phyloP scores from a whole-genome alignment of 169 alveolate genomes.

The Plasmodium chabaudi region DNA sequence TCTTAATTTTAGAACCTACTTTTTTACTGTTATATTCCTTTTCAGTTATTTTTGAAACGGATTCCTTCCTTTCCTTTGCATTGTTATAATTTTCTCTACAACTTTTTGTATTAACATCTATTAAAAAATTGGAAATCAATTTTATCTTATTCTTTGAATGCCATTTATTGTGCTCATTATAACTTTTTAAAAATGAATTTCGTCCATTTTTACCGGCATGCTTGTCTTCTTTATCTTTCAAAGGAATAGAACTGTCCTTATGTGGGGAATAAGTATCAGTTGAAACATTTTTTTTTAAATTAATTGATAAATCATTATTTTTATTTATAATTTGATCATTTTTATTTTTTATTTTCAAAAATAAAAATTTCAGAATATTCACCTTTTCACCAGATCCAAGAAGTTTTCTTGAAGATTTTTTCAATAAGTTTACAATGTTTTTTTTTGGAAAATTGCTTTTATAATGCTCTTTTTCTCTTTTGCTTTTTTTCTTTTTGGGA shows the following conservation, averaged over 20 bases:
- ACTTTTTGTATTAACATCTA: background rate
- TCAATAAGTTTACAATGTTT: conserved; percentile 11
- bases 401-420: conserved; percentile 32
- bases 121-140: no score
- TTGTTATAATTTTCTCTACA: conserved; percentile 1
- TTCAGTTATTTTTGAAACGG: conserved; percentile 2
- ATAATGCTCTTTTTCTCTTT: background rate
- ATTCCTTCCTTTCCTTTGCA: background rate
- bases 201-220: background rate
- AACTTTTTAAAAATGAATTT: no score
- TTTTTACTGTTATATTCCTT: background rate
- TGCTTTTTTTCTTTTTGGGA: background rate
- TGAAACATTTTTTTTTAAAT: background rate
- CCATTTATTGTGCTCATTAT: no score
- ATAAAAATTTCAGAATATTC: conserved; percentile 19
- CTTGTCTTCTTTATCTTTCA: background rate
- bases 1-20: background rate
- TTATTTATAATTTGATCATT: conserved; percentile 4
- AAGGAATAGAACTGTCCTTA: background rate
- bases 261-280: background rate
- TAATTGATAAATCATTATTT: background rate
- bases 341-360: conserved; percentile 37
- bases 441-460: conserved; percentile 7
- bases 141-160: no score
- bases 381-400: conserved; percentile 38